Percentiles rank a stretch among this genome's conserved stretches.
phyloP scores from a whole-genome alignment of 108 stramenopile genomes.

The Fistulifera solaris region DNA sequence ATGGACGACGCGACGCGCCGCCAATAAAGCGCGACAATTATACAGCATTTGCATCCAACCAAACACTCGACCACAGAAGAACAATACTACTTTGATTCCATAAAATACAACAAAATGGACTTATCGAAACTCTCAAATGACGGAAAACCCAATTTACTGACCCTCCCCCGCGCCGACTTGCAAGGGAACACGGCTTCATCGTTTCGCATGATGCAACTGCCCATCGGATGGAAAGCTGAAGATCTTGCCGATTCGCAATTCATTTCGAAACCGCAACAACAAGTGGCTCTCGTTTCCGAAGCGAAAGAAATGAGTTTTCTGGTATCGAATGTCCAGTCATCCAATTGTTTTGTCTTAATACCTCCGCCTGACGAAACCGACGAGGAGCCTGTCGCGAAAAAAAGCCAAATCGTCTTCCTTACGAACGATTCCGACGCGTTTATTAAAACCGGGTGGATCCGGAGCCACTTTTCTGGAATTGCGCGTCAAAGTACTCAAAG shows the following conservation, averaged over 20 bases:
- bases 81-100: too few species aligned
- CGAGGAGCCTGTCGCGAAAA: not conserved
- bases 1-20: too few species aligned
- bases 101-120: too few species aligned
- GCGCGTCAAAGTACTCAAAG: not conserved
- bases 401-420: not conserved
- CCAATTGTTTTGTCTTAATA: conserved; percentile 19
- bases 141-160: conserved; percentile 1
- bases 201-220: conserved; percentile 17
- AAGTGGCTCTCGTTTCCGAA: conserved; percentile 15
- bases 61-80: too few species aligned
- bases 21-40: too few species aligned
- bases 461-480: conserved; percentile 22
- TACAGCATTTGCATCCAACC: too few species aligned
- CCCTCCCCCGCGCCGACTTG: conserved; percentile 11
- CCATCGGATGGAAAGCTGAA: not conserved
- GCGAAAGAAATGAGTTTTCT: conserved; percentile 1
- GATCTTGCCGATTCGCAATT: conserved; percentile 3
- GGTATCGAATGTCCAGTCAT: conserved; percentile 16
- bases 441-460: conserved; percentile 7
- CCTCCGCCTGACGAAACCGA: conserved; percentile 6
- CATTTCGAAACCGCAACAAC: conserved; percentile 2
- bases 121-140: not conserved
- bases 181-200: not conserved
- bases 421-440: conserved; percentile 7